phyloP scores from a whole-genome alignment of 257 asterid species.

The Solanum pennellii region DNA sequence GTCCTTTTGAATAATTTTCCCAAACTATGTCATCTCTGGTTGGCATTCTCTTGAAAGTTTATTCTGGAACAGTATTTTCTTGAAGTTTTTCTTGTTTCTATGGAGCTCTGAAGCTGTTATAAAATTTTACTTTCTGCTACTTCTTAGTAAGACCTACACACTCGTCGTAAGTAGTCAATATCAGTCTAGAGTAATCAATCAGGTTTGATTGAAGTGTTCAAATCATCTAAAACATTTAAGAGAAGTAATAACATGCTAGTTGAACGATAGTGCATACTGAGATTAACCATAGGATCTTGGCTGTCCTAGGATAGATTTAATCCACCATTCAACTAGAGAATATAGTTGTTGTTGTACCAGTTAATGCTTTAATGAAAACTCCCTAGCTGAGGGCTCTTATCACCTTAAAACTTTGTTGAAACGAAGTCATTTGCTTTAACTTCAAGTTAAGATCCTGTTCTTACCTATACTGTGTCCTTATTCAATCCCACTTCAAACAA shows the following conservation, averaged over 20 bases:
- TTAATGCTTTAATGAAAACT: neutral
- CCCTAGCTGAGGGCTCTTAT: neutral
- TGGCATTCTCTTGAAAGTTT: neutral
- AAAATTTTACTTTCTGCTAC: neutral
- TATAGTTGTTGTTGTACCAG: neutral
- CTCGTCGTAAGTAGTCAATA: neutral
- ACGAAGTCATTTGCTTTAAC: constrained; percentile 25
- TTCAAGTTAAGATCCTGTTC: constrained; percentile 24
- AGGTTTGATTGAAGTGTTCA: neutral
- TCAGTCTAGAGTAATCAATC: neutral
- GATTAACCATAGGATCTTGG: neutral
- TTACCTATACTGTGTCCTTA: constrained; percentile 12
- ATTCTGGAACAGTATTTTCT: neutral
- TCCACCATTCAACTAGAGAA: neutral
- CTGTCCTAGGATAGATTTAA: neutral
- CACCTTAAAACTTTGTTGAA: neutral
- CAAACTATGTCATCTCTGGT: neutral
- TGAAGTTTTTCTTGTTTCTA: neutral
- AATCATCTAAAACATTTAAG: neutral
- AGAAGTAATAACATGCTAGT: neutral
- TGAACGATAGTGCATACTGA: neutral
- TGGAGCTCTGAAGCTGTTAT: neutral
- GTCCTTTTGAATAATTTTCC: neutral
- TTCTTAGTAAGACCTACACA: neutral
- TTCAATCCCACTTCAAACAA: constrained; percentile 23